Base-by-base conservation (phyloP, 495 filamentous ascomycete genomes). In the Talaromyces trachyspermus region DNA sequence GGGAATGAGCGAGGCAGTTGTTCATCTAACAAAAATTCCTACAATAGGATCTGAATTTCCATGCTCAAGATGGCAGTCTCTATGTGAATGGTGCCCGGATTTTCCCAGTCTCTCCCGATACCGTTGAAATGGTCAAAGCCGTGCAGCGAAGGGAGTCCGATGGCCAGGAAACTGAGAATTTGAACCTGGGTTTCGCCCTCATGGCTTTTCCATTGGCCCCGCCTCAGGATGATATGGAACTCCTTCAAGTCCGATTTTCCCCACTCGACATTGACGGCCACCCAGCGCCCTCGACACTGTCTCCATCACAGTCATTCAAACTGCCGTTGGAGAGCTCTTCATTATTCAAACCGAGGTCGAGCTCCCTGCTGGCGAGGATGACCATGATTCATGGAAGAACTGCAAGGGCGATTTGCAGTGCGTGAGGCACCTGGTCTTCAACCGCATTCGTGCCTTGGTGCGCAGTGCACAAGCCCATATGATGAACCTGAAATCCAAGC, bases 241-340 rank as follows among this genome's bases (percentile, higher is more conserved):
- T 72, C 15, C 54, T 66, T 7, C 61, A 61, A 29, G 53, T 72
- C 27, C 62, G 67, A 37, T 72, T 74, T 56, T 72, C 70, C 10
- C 57, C 76, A 26, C 64, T 78, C 51, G 73, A 72, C 30, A 57
- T 78, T 12, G 69, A 76, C 38, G 52, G 62, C 20, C 68, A 72
- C 54, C 71, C 74, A 8, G 68, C 75, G 17, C 67, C 70, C 58
- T 78, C 12, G 71, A 76, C 44, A 69, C 73, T 15, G 51, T 76
- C 26, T 62, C 62, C 19, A 60, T 78, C 45, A 65, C 59, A 35
- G 55, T 71, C 12, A 56, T 76, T 50, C 64, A 67, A 44, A 55
- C 64, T 19, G 49, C 52, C 15, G 50, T 57, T 12, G 68, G 64
- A 35, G 55, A 63, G 18, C 57, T 74, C 3, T 63, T 58, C 52